Evolutionary conservation across 2,329 filamentous ascomycete genomes (phyloP).

Genomic region (Diaporthe aspalathi): DNA sequence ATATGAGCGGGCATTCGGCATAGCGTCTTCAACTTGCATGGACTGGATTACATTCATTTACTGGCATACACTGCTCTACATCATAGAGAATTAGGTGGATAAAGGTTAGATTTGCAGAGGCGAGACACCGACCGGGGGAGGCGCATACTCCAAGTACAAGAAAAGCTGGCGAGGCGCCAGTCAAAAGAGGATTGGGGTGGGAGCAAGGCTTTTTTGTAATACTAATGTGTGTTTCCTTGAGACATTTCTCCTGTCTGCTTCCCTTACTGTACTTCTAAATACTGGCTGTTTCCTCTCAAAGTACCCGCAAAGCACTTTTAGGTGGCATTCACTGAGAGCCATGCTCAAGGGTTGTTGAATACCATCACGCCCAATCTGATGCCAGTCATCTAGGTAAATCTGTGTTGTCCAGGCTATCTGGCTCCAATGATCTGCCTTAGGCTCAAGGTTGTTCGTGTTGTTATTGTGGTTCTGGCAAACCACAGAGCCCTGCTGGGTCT

Average conservation of each 20-base stretch:
- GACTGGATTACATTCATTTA: conserved; percentile 23
- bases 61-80: conserved; percentile 22
- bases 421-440: neutral
- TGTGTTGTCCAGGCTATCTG: neutral
- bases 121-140: neutral
- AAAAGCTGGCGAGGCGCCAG: neutral
- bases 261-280: neutral
- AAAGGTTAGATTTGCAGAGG: conserved; percentile 17
- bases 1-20: conserved; percentile 26
- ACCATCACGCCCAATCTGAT: neutral
- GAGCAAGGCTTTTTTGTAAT: conserved; percentile 4
- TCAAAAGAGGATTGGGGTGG: neutral
- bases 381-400: neutral
- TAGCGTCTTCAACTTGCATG: conserved; percentile 26
- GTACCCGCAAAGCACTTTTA: too few relatives aligned
- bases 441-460: neutral
- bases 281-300: neutral
- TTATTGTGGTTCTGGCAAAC: neutral
- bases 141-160: conserved; percentile 7
- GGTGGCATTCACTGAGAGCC: neutral
- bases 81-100: conserved; percentile 18
- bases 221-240: conserved; percentile 1
- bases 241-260: neutral
- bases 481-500: neutral
- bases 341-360: neutral